These are phyloP conservation scores for Plantago coronopus DNA, from an alignment of 305 asterid species.

Conservation along the genomic window DNA sequence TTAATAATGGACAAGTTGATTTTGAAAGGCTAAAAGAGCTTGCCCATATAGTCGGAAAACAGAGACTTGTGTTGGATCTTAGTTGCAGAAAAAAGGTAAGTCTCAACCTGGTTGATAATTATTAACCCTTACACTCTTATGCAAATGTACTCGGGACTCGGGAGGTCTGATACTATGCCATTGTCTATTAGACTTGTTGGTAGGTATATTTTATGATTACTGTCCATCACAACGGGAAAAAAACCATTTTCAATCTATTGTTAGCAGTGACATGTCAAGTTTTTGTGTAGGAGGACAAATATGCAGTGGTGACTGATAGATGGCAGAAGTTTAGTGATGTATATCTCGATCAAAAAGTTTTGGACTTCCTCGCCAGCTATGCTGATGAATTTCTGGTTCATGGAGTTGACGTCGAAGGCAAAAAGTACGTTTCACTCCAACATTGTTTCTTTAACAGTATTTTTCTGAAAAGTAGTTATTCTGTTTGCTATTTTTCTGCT, in stretches of 20 bases:
- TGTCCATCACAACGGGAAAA: background rate
- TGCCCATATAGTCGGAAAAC: conserved; percentile 60
- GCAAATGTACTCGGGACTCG: no score
- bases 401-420: conserved; percentile 99
- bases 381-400: conserved; percentile 98
- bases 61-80: conserved; percentile 85
- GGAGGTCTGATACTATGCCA: no score
- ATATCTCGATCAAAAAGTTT: conserved; percentile 57
- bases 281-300: conserved; percentile 11
- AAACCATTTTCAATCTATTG: background rate
- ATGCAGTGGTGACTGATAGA: conserved; percentile 89
- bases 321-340: conserved; percentile 93
- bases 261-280: background rate
- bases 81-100: conserved; percentile 91
- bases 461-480: background rate
- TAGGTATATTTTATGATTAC: no score
- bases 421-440: conserved; percentile 51
- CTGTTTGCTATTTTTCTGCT: background rate
- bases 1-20: conserved; percentile 78
- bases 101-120: background rate
- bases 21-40: conserved; percentile 76
- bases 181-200: no score
- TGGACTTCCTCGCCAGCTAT: conserved; percentile 59
- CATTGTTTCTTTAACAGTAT: conserved; percentile 5
- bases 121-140: background rate